Evolutionary conservation across 2,329 filamentous ascomycete genomes (phyloP).

Genomic region (Raffaelea ambrosiae): DNA sequence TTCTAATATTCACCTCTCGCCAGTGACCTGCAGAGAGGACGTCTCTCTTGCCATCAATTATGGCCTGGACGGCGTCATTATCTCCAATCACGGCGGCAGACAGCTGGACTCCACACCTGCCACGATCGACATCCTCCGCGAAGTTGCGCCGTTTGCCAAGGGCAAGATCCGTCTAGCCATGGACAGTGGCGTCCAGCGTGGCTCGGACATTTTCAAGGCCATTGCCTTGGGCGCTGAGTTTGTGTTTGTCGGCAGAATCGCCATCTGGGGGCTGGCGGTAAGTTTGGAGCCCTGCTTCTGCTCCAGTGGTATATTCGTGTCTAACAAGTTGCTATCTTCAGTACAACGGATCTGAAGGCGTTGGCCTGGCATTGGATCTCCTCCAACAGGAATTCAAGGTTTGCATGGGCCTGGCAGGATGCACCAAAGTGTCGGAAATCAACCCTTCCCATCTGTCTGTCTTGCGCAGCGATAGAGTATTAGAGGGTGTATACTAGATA

Average conservation of each 20-base stretch:
- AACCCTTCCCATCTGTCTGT: not conserved
- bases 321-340: not conserved
- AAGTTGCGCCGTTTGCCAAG: conserved; percentile 38
- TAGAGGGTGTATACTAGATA: not conserved
- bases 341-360: not conserved
- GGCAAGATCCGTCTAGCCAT: conserved; percentile 34
- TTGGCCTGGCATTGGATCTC: not conserved
- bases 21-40: not conserved
- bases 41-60: not conserved
- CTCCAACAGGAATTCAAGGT: not conserved
- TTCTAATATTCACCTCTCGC: not conserved
- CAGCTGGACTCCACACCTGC: conserved; percentile 36
- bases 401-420: not conserved
- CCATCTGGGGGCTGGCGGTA: conserved; percentile 35
- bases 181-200: conserved; percentile 39
- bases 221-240: conserved; percentile 40
- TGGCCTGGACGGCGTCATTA: conserved; percentile 22
- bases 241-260: conserved; percentile 37
- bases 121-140: conserved; percentile 30
- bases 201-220: conserved; percentile 44
- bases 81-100: conserved; percentile 38
- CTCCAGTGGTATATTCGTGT: not conserved
- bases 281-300: not conserved
- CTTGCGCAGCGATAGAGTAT: not conserved
- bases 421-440: not conserved